Evolutionary conservation across 1,284 basidiomycete species (phyloP), one percentile per base, ranked within the genome.

Genomic region (Ustilago esculenta): DNA sequence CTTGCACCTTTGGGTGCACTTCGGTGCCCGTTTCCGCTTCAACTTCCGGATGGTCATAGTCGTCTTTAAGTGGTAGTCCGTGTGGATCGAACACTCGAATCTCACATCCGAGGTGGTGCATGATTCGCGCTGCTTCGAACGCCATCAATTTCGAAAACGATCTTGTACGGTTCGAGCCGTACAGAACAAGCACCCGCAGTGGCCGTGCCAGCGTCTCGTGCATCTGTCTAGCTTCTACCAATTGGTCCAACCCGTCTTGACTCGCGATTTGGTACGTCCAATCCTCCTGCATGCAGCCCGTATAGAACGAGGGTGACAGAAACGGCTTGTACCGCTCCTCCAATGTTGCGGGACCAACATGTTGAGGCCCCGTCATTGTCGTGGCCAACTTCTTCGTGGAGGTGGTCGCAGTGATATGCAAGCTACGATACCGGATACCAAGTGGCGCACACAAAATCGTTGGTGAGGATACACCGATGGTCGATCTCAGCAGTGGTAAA

Each of bases 41-140:
- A n/a, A n/a, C n/a, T n/a, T n/a, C n/a, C n/a, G n/a, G n/a, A n/a
- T n/a, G n/a, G 15, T 35, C 15, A 17, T 36, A 15, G 17, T 78
- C 83, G 47, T 83, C 82, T 50, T 83, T 83, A 18, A 84, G 39
- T 3, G 83, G 83, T 4, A 84, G 48, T 1, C 77, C 77, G 1
- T 56, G 18, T 1, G 83, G 83, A 36, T 82, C 57, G 59, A 75
- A 84, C 1, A 83, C 72, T 7, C 80, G 58, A 4, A 84, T 83
- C 35, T 84, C 81, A 24, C 78, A 81, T 4, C 79, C 81, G 25
- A 82, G 53, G 3, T 56, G 60, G 29, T 79, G 55, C 9, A 83
- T 65, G 12, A 84, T 66, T 6, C 83, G 60, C 0, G 81, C 68
- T 5, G 80, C 80, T 58, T 84, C 83, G 52, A 53, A 83, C 5